Evolutionary conservation across 805 yeast species (phyloP), one percentile per base, ranked within the genome.

Genomic region (Wilhelminamyces savonicus): DNA sequence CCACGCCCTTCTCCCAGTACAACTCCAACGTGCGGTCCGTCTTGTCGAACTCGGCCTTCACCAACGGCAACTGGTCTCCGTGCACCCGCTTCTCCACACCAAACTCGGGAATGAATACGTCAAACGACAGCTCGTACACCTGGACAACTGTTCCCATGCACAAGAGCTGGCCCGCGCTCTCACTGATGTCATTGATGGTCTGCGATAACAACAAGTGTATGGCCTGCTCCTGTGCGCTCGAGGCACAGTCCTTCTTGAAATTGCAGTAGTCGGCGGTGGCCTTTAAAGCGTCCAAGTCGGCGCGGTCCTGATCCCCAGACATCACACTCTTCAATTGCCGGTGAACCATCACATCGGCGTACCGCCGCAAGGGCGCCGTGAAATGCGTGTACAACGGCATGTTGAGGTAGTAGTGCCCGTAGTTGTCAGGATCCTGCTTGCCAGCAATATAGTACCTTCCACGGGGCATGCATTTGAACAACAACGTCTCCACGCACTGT

Each of bases 61-160:
- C 75, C 39, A 90, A 66, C 8, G 97, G 97, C 32, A 92, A 66
- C 58, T 92, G 97, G 58, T 92, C 98, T 16, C 97, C 97, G 50
- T 92, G 98, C 14, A 88, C 96, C 48, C 97, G 71, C 57, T 88
- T 88, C 52, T 88, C 97, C 44, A 88, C 82, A 25, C 97, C 97
- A 60, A 87, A 82, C 41, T 86, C 95, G 2, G 96, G 95, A 38
- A 88, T 67, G 41, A 82, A 75, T 3, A 88, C 90, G 54, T 92
- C 98, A 60, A 92, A 92, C 2, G 97, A 85, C 1, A 95, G 84
- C 57, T 92, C 97, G 54, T 90, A 88, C 7, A 90, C 97, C 54
- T 87, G 96, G 16, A 86, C 59, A 12, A 90, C 92, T 11, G 86
- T 76, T 11, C 94, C 97, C 74, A 79, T 77, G 23, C 87, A 77